A percentile compares a stretch with the other conserved stretches of the same genome.
Conservation (phyloP, 1,284 basidiomycete genomes). For the Pseudomicrostroma phylloplanum region DNA sequence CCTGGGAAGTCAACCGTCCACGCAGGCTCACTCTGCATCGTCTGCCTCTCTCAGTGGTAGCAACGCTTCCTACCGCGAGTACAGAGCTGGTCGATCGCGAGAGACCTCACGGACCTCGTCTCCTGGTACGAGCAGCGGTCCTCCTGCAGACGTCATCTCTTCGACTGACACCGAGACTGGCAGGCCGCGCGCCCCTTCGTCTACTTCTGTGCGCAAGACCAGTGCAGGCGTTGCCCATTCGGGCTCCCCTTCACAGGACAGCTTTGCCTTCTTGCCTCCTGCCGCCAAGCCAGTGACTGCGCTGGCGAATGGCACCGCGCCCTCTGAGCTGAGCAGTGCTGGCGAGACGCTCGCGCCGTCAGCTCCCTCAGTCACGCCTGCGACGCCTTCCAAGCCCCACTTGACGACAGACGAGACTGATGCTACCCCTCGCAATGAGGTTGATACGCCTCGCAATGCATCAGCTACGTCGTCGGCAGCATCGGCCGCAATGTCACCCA, state of each 20-base stretch:
- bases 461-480: conserved; percentile 1
- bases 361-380: not conserved
- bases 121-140: not conserved
- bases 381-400: not conserved
- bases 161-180: not conserved
- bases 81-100: conserved; percentile 9
- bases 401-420: not conserved
- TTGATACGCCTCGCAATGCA: not conserved
- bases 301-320: not conserved
- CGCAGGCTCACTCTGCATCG: not conserved
- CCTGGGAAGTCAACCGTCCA: not conserved
- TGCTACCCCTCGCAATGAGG: not conserved
- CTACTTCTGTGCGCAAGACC: not conserved
- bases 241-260: not conserved
- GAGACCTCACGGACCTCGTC: not conserved
- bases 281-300: not conserved
- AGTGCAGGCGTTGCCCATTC: not conserved
- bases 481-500: not conserved
- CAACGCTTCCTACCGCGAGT: conserved; percentile 11
- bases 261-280: not conserved
- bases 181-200: not conserved
- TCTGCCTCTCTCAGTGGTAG: not conserved
- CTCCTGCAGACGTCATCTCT: not conserved
- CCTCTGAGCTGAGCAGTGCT: not conserved
- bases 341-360: not conserved